These are phyloP conservation scores for Silene latifolia DNA, from an alignment of 148 eudicot genomes.

Conservation along the genomic window DNA sequence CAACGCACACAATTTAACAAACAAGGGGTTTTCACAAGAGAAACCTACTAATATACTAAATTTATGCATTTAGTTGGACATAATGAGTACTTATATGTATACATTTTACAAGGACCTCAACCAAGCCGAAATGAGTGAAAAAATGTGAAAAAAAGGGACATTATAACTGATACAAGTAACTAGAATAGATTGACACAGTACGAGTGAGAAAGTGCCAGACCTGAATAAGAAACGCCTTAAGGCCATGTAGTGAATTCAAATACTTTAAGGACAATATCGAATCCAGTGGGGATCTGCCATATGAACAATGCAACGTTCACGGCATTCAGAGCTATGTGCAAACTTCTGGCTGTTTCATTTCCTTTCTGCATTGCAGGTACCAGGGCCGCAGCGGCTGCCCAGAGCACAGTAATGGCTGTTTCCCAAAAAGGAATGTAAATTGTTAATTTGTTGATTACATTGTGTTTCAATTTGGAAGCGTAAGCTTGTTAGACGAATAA, in stretches of 20 bases:
- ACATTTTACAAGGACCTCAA: neutral
- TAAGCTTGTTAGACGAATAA: neutral
- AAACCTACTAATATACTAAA: too few species aligned
- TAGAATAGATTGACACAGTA: constrained; percentile 3
- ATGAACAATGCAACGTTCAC: constrained; percentile 69
- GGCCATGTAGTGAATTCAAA: constrained; percentile 95
- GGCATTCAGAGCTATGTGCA: constrained; percentile 82
- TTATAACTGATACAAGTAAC: constrained; percentile 8
- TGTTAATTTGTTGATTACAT: neutral
- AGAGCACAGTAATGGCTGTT: constrained; percentile 85
- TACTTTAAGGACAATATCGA: constrained; percentile 79
- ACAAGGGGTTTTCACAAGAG: too few species aligned
- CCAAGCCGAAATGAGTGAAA: neutral
- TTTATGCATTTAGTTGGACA: too few species aligned
- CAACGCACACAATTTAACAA: too few species aligned
- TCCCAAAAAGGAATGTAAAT: neutral
- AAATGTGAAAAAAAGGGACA: neutral
- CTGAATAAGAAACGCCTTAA: constrained; percentile 34
- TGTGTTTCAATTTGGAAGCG: neutral
- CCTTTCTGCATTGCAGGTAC: constrained; percentile 99
- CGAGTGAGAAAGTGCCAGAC: constrained; percentile 16
- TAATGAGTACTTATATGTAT: too few species aligned
- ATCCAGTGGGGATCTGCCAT: constrained; percentile 95
- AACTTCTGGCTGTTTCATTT: constrained; percentile 84
- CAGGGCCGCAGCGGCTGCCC: constrained; percentile 95